Evolutionary conservation across 768 basidiomycete species (phyloP).

Genomic region (Cubamyces lactineus): DNA sequence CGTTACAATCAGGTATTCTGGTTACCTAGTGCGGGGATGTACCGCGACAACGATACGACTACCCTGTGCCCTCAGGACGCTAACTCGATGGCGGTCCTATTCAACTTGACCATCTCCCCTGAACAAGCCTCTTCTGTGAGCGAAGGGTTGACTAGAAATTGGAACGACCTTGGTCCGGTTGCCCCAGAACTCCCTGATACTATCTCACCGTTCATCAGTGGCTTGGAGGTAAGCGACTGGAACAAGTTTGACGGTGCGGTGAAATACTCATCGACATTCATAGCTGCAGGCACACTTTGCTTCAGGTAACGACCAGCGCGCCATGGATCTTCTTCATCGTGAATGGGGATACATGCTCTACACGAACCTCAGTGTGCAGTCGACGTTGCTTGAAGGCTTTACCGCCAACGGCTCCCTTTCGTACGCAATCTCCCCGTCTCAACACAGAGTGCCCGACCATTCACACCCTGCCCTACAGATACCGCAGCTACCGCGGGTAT

Average conservation of each 20-base stretch:
- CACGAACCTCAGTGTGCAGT: conserved; percentile 57
- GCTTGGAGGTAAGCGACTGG: conserved; percentile 50
- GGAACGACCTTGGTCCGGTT: conserved; percentile 55
- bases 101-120: conserved; percentile 48
- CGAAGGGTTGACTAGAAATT: conserved; percentile 50
- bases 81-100: conserved; percentile 58
- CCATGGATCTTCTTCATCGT: conserved; percentile 54
- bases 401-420: conserved; percentile 58
- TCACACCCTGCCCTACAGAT: conserved; percentile 34
- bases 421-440: conserved; percentile 34
- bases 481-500: conserved; percentile 57
- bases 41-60: conserved; percentile 56
- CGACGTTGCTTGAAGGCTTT: conserved; percentile 61
- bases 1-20: conserved; percentile 57
- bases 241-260: neutral
- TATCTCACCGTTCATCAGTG: conserved; percentile 61
- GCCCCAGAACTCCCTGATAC: conserved; percentile 61
- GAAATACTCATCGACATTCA: neutral
- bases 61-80: conserved; percentile 59
- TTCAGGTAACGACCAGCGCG: conserved; percentile 52
- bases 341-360: conserved; percentile 66
- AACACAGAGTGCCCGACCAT: neutral
- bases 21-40: conserved; percentile 51
- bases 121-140: conserved; percentile 48
- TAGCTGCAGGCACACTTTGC: conserved; percentile 63